A percentile compares a stretch with the other conserved stretches of the same genome.
phyloP scores from a whole-genome alignment of 192 early-diverging fungal species.

The Anaeromyces robustus region DNA sequence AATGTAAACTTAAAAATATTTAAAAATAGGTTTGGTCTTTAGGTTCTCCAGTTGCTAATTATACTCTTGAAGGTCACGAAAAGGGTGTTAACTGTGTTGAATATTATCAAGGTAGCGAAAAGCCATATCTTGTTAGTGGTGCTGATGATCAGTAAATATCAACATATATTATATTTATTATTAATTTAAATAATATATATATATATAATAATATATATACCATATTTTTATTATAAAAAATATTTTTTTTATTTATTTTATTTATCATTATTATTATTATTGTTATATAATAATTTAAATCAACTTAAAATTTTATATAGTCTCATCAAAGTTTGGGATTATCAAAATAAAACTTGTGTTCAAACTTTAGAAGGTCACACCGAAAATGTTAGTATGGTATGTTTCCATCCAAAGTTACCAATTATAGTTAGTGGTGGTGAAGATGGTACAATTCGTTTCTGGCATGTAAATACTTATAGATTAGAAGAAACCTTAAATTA shows the following conservation, averaged over 20 bases:
- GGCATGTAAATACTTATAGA: constrained; percentile 95
- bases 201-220: neutral
- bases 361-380: constrained; percentile 96
- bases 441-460: constrained; percentile 86
- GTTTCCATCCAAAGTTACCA: constrained; percentile 90
- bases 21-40: constrained; percentile 66
- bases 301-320: no score
- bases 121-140: constrained; percentile 88
- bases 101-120: constrained; percentile 95
- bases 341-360: constrained; percentile 98
- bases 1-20: neutral
- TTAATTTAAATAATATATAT: neutral
- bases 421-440: constrained; percentile 91
- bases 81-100: constrained; percentile 98
- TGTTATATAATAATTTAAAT: no score
- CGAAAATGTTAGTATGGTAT: constrained; percentile 78
- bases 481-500: constrained; percentile 95
- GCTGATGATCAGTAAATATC: constrained; percentile 72
- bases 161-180: neutral
- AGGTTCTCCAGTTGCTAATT: constrained; percentile 82
- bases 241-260: neutral
- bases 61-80: constrained; percentile 89
- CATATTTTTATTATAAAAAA: neutral
- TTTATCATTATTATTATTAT: no score
- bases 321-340: constrained; percentile 93